These are phyloP conservation scores for Chlamydomonas sp. DNA, from an alignment of 139 green algal species.

Conservation along the genomic window DNA sequence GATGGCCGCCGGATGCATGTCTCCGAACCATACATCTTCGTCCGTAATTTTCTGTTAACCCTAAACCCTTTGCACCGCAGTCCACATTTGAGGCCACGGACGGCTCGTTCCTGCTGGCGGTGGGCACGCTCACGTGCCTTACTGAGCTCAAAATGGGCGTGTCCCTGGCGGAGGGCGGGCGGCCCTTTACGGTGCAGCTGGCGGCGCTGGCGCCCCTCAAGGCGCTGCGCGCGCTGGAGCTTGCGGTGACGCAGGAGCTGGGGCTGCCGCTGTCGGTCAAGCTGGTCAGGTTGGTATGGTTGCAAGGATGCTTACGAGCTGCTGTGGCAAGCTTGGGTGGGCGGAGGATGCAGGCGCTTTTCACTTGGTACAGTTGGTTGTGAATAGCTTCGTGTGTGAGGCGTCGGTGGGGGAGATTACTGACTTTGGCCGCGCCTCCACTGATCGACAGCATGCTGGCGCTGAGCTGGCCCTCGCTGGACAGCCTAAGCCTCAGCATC, in stretches of 20 bases:
- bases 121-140: constrained; percentile 4
- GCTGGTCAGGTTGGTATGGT: not conserved
- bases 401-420: too few relatives aligned
- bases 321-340: too few relatives aligned
- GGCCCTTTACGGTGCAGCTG: constrained; percentile 17
- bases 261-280: constrained; percentile 12
- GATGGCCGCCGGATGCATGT: too few relatives aligned
- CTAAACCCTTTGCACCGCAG: too few relatives aligned
- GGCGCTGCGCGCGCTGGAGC: constrained; percentile 5
- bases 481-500: not conserved
- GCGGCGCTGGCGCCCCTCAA: not conserved
- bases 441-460: constrained; percentile 6
- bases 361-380: too few relatives aligned
- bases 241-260: constrained; percentile 29
- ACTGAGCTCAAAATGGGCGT: constrained; percentile 41
- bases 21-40: too few relatives aligned
- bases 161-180: not conserved
- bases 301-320: too few relatives aligned
- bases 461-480: constrained; percentile 2
- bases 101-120: constrained; percentile 11
- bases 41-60: too few relatives aligned
- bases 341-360: too few relatives aligned
- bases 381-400: too few relatives aligned
- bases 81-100: constrained; percentile 20
- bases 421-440: too few relatives aligned